Evolutionary conservation across 176 grass and related monocot species (phyloP).

Genomic region (Eleusine indica): DNA sequence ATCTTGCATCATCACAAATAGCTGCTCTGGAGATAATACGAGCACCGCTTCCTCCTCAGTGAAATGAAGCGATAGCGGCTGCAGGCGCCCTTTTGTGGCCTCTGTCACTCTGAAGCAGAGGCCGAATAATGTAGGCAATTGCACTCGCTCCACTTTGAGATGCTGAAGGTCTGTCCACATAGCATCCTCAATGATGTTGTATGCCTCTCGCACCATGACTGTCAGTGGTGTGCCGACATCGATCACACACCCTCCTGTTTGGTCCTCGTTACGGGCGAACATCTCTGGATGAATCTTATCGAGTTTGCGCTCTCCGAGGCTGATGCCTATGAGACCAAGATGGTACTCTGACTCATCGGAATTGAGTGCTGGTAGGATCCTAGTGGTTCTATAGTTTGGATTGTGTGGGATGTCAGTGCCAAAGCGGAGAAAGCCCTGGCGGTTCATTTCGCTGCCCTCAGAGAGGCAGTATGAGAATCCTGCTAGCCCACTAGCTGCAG

Average conservation of each 20-base stretch:
- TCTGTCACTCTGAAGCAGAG: not conserved
- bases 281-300: not conserved
- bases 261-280: not conserved
- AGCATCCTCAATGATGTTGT: not conserved
- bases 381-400: not conserved
- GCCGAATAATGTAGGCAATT: not conserved
- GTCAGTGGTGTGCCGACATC: not conserved
- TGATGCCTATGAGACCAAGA: not conserved
- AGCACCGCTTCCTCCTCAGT: not conserved
- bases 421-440: not conserved
- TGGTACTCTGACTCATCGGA: not conserved
- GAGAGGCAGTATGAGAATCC: not conserved
- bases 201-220: not conserved
- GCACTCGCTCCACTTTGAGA: not conserved
- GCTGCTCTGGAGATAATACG: not conserved
- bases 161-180: not conserved
- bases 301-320: not conserved
- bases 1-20: not conserved
- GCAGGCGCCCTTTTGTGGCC: not conserved
- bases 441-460: not conserved
- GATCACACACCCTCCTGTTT: not conserved
- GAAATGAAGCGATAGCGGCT: not conserved
- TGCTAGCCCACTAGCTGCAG: not conserved
- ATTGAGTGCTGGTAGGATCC: not conserved
- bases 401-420: not conserved